A percentile compares a stretch with the other conserved stretches of the same genome.
phyloP scores from a whole-genome alignment of 306 rosid species.

The Alnus glutinosa region DNA sequence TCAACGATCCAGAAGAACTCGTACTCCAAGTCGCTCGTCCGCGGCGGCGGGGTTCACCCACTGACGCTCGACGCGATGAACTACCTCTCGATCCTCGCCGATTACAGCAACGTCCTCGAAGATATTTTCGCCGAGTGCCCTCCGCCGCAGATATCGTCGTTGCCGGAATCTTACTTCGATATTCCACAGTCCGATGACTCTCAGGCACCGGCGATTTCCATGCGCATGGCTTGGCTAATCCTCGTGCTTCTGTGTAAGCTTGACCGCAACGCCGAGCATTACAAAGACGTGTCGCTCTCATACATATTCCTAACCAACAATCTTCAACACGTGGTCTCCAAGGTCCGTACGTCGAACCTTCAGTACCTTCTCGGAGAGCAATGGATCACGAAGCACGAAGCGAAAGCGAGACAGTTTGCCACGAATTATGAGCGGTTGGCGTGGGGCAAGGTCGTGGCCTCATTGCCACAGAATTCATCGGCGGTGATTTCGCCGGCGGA shows the following conservation, averaged over 20 bases:
- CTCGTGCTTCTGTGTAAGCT: constrained; percentile 70
- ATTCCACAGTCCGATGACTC: constrained; percentile 30
- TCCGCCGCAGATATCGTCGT: constrained; percentile 24
- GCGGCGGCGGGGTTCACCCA: constrained; percentile 48
- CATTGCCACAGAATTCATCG: constrained; percentile 53
- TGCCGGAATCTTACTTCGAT: constrained; percentile 43
- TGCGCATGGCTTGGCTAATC: constrained; percentile 52
- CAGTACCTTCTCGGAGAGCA: constrained; percentile 58
- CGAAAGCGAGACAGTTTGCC: constrained; percentile 38
- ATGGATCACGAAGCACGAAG: constrained; percentile 56
- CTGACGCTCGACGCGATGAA: constrained; percentile 47
- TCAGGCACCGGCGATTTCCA: constrained; percentile 26
- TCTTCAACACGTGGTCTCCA: constrained; percentile 47
- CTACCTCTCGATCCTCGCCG: constrained; percentile 52
- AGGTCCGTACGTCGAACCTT: constrained; percentile 52
- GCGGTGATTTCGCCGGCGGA: constrained; percentile 35
- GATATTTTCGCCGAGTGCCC: constrained; percentile 52
- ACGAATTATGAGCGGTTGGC: constrained; percentile 48
- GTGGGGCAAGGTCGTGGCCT: constrained; percentile 54
- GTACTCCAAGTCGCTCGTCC: constrained; percentile 18
- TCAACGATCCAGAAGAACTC: constrained; percentile 47
- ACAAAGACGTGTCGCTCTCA: constrained; percentile 51
- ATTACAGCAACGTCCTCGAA: constrained; percentile 47
- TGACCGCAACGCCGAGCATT: constrained; percentile 55
- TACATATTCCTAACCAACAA: constrained; percentile 69